Evolutionary conservation across 2,329 filamentous ascomycete genomes (phyloP), one percentile per base, ranked within the genome.

Genomic region (Xylaria hypoxylon): DNA sequence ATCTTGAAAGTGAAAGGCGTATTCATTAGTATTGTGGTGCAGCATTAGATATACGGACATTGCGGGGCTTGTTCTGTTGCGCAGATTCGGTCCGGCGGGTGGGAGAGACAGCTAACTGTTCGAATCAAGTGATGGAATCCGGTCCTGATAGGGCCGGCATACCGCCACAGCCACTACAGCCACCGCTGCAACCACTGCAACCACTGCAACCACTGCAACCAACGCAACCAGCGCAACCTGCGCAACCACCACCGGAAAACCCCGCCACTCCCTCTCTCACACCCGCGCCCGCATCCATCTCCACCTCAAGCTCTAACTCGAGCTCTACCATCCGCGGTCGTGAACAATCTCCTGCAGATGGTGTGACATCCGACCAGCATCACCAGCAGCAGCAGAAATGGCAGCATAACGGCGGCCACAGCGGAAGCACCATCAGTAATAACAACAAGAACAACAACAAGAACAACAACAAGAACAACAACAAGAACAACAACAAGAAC

Each of bases 81-180:
- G 6, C 11, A 13, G 40, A 26, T 22, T 55, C 22, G n/a, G n/a
- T n/a, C n/a, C 51, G 4, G 22, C 19, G 68, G 65, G 67, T 42
- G 44, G 65, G 67, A 50, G 31, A 38, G 19, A 61, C 4, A 40
- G 4, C 17, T 28, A 51, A 17, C 17, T 50, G 31, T 35, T 26
- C 15, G 22, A 8, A 17, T 11, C 15, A 33, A 58, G 58, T 51
- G 51, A 68, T 68, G 67, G 67, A 71, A 59, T 67, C 66, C 31
- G 65, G 51, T 28, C 65, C 65, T 48, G 65, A 68, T 22, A 35
- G 57, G 51, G 66, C 62, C 55, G 62, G 59, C 55, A 55, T 19
- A 55, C 55, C 33, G 55, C 66, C 65, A 56, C 53, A 40, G 17
- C 47, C 53, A 38, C 51, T 52, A 26, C 51, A 42, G 22, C n/a